Evolutionary conservation across 2,329 filamentous ascomycete genomes (phyloP).

Genomic region (Monosporascus sp.): DNA sequence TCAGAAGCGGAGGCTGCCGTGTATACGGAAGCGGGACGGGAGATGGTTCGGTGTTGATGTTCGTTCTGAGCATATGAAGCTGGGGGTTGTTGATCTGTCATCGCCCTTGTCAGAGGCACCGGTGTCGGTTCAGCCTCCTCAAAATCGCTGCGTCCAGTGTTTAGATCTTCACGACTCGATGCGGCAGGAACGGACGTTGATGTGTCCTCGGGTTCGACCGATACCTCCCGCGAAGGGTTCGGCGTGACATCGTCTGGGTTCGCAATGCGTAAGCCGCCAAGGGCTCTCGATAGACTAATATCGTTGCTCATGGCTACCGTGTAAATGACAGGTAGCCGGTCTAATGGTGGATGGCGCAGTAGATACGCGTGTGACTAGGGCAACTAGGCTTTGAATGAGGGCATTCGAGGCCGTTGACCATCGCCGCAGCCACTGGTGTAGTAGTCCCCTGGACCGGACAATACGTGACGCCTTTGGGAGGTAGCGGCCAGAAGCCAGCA

Average conservation of each 20-base stretch:
- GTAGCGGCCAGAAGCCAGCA: too few relatives aligned
- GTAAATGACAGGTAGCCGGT: background rate
- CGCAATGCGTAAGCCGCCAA: constrained; percentile 92
- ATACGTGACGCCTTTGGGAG: background rate
- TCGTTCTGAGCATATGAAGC: constrained; percentile 17
- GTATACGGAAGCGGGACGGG: constrained; percentile 29
- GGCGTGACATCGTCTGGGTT: constrained; percentile 75
- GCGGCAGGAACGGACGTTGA: constrained; percentile 9
- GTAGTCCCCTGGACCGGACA: background rate
- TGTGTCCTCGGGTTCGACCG: constrained; percentile 26
- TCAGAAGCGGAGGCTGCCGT: constrained; percentile 22
- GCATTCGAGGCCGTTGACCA: background rate
- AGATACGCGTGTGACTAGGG: background rate
- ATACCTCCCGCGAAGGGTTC: constrained; percentile 25
- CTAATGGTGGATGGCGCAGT: background rate
- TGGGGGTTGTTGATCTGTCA: constrained; percentile 20
- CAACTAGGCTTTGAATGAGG: background rate
- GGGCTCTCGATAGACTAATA: constrained; percentile 83
- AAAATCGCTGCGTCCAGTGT: constrained; percentile 13
- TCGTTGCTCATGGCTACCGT: constrained; percentile 72
- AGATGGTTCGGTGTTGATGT: constrained; percentile 17
- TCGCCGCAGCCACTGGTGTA: background rate
- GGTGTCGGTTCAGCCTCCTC: constrained; percentile 14
- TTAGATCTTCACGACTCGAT: constrained; percentile 19
- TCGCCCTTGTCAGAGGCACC: constrained; percentile 15